Base-by-base conservation (phyloP, 169 alveolate genomes). In the Plasmodium berghei region DNA sequence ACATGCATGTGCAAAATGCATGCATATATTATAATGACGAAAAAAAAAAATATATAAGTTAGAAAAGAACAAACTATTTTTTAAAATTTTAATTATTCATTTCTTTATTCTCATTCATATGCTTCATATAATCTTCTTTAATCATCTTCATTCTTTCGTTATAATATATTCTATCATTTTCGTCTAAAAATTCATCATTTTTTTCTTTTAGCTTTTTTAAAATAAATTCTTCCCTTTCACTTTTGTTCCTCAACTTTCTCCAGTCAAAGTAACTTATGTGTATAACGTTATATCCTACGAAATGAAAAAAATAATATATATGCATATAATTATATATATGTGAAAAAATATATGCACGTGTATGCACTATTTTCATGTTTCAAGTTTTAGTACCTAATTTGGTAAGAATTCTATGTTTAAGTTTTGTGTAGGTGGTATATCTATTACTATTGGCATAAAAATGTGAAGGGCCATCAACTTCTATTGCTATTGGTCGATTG, bases 381-480 rank as follows among this genome's bases (percentile, higher is more conserved):
- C 8, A 12, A 63, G 34, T 80, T 54, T 54, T 1, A n/a, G 18
- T 71, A 80, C 98, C 98, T 97, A 96, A 94, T 18, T 97, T 91
- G 6, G 98, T 96, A 73, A 96, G 80, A 14, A 96, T 95, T n/a
- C 98, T 87, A 87, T 96, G 98, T 92, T 96, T 96, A 87, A 96
- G 80, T 92, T 96, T 96, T 55, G 98, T 95, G 75, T 94, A 94
- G 5, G 96, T 95, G 0, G 96, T 94, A 91, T 96, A 94, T 56
- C 95, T 90, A 12, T 94, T 92, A 67, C 97, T 95, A 90, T 96
- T 96, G 26, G 98, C 97, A 56, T 96, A 96, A 72, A 96, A 96
- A 87, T 96, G 98, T 22, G 97, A 93, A 0, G 98, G 98, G n/a
- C 98, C 98, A 73, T 96, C 98, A 34, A 96, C 98, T 66, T 96